These are phyloP conservation scores for Chenopodium album DNA, from an alignment of 148 eudicot genomes.

Conservation along the genomic window DNA sequence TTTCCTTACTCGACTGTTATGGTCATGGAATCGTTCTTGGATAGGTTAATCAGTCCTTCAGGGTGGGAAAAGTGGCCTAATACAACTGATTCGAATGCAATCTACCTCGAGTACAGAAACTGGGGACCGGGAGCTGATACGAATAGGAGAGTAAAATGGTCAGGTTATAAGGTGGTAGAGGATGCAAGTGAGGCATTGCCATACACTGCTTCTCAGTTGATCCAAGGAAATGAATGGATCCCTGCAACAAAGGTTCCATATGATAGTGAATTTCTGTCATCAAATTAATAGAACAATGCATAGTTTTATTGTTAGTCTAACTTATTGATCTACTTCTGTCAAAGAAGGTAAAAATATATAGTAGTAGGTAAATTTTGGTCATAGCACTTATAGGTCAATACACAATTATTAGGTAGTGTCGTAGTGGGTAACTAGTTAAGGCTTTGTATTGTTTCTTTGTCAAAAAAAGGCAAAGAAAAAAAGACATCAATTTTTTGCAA, in stretches of 20 bases:
- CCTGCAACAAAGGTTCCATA: slow-evolving; percentile 30
- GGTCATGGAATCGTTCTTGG: slow-evolving; percentile 45
- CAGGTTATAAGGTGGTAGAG: slow-evolving; percentile 45
- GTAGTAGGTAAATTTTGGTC: background rate
- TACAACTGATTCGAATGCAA: slow-evolving; percentile 37
- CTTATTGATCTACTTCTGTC: no score
- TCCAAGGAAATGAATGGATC: slow-evolving; percentile 35
- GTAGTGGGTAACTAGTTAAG: no score
- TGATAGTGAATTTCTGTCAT: slow-evolving; percentile 14
- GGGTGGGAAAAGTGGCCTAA: slow-evolving; percentile 69
- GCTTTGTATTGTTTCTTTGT: background rate
- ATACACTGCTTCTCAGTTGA: slow-evolving; percentile 26
- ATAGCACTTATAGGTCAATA: background rate
- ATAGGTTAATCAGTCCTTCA: slow-evolving; percentile 37
- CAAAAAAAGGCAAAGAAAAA: no score
- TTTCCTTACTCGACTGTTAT: slow-evolving; percentile 58
- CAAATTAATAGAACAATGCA: background rate
- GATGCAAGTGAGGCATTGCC: slow-evolving; percentile 22
- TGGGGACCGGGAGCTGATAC: slow-evolving; percentile 68
- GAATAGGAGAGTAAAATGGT: slow-evolving; percentile 58
- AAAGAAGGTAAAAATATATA: no score
- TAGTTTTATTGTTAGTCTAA: no score
- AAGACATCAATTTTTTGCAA: no score
- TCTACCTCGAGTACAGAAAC: slow-evolving; percentile 59
- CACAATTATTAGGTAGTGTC: background rate